Evolutionary conservation across 2,329 filamentous ascomycete genomes (phyloP), one percentile per base, ranked within the genome.

Genomic region (Plenodomus biglobosus): DNA sequence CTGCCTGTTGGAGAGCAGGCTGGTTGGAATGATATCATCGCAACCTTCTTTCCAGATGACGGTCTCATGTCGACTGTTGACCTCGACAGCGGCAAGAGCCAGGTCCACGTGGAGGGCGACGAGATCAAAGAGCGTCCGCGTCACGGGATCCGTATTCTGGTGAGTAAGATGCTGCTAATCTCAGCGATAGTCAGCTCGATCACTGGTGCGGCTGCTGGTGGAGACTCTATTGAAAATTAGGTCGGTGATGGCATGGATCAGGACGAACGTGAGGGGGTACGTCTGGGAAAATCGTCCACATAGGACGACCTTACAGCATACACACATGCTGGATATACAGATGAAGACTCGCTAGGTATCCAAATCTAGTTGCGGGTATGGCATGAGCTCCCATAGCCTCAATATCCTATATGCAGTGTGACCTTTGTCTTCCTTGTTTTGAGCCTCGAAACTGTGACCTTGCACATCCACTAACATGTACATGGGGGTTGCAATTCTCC

Each of bases 41-140:
- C 50, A 4, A 61, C 50, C 0, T 71, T 71, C 46, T 41, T 71
- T 4, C 68, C 67, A 3, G 55, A 64, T 11, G 54, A 69, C 30
- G 66, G 65, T 1, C 37, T 53, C 11, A 53, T 50, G 8, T 59
- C 55, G 2, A 24, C 21, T 38, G 16, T 27, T n/a, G n/a, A n/a
- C n/a, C n/a, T n/a, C n/a, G n/a, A n/a, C n/a, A n/a, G n/a, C n/a
- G n/a, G n/a, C 8, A 34, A 38, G n/a, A 32, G 15, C 6, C 27
- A 15, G 27, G 27, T 24, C 22, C 5, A 24, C 7, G 3, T 32
- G 27, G 27, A 32, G 3, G 3, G 8, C 13, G 43, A 39, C 6
- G 42, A 56, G 17, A 46, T 52, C 3, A 46, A 48, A 3, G 52
- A 18, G 20, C 39, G 42, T 10, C 51, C 58, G 27, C 44, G 50